Base-by-base conservation (phyloP, 306 rosid genomes). In the Pterocarpus santalinus region DNA sequence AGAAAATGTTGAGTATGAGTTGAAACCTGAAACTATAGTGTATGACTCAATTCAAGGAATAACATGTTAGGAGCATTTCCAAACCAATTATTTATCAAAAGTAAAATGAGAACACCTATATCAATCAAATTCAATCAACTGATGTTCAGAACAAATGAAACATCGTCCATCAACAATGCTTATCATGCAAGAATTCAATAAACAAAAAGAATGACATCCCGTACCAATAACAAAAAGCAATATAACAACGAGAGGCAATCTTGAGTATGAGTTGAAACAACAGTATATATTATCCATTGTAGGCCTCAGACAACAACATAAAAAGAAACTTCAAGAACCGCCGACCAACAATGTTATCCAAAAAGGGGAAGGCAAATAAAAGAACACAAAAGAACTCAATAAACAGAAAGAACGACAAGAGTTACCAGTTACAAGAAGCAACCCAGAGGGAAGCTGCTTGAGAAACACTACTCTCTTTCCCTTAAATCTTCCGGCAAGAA, bases 401-500 rank as follows among this genome's bases (percentile, higher is more conserved):
- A 39, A 55, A 32, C 41, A 28, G 8, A 66, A 2, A 13, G 56
- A 69, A 17, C 15, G 5, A 46, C 34, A 28, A 12, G 41, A 77
- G 65, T 76, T 82, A 90, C 94, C 94, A 34, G 94, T 87, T 5
- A 90, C 90, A 17, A 90, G 85, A 71, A 90, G 92, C 83, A 90
- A 80, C 17, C 94, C 94, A 69, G 94, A 90, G 5, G 90, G 75
- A 14, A 90, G 88, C 88, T 90, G 94, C 72, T 85, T 88, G 61
- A 90, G 77, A 65, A 88, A 90, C 44, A 88, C 94, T 4, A 90
- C 94, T 46, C 94, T 79, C 85, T 87, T 90, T 28, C 94, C 94
- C 90, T 83, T 90, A 71, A 90, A 90, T 68, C 92, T 85, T 7
- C 94, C 94, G 7, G 94, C 88, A 72, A 90, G 94, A 63, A 90